These are phyloP conservation scores for Coemansia sp. DNA, from an alignment of 192 early-diverging fungal species.

Conservation along the genomic window DNA sequence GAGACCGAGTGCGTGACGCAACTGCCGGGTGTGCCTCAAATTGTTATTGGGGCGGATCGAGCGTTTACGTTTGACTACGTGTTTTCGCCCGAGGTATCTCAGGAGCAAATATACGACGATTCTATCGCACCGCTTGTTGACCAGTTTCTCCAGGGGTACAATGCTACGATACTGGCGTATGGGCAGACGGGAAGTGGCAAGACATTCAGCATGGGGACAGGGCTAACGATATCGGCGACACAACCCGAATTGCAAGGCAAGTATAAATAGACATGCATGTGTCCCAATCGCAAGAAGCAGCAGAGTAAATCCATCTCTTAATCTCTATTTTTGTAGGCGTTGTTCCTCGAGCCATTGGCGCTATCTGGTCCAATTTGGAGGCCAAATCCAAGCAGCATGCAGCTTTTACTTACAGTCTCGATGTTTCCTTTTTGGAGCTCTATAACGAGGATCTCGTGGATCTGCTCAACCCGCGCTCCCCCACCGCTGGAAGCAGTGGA, in stretches of 20 bases:
- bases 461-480: constrained; percentile 58
- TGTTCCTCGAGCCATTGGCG: constrained; percentile 44
- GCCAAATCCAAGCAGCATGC: constrained; percentile 4
- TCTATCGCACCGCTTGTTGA: constrained; percentile 53
- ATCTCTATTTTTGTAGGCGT: constrained; percentile 18
- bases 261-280: constrained; percentile 40
- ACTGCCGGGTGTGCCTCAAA: constrained; percentile 51
- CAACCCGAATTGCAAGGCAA: constrained; percentile 54
- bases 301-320: constrained; percentile 37
- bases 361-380: constrained; percentile 37
- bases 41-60: constrained; percentile 52
- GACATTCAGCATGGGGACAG: constrained; percentile 95
- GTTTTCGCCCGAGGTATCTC: constrained; percentile 64
- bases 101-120: constrained; percentile 66
- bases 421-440: constrained; percentile 91
- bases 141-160: constrained; percentile 79
- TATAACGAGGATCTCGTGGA: constrained; percentile 98
- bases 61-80: constrained; percentile 73
- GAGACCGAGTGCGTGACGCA: constrained; percentile 51
- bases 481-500: constrained; percentile 27
- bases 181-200: constrained; percentile 81
- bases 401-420: constrained; percentile 36
- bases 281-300: constrained; percentile 21
- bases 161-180: constrained; percentile 92
- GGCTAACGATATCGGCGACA: constrained; percentile 19